Evolutionary conservation across 2,329 filamentous ascomycete species (phyloP), one percentile per base, ranked within the genome.

Genomic region (Nakataea oryzae): DNA sequence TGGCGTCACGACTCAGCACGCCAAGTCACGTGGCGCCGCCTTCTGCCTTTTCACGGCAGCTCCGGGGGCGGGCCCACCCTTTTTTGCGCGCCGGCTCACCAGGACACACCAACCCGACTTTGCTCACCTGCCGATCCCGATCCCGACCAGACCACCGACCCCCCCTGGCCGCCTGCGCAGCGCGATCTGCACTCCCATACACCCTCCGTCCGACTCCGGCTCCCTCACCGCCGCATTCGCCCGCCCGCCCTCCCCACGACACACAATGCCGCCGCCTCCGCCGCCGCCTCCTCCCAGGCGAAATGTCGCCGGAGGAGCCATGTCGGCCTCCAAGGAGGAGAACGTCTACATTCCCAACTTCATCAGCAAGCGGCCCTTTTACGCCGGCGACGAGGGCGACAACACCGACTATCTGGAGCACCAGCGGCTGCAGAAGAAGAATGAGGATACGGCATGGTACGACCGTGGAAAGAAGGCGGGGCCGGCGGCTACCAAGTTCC

Each of bases 311-410:
- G 24, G 34, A 24, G 60, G 60, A 24, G 54, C 60, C 28, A 30
- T 41, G 13, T 34, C 54, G 55, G 54, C 54, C 30, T 55, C 58
- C 62, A 96, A 96, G 74, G 92, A 96, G 75, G 91, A 95, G 75
- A 99, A 99, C 82, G 87, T 97, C 74, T 99, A 99, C 81, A 99
- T 99, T 70, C 95, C 95, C 7, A 87, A 90, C 61, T 99, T 97
- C 81, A 99, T 99, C 78, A 93, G 92, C 69, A 97, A 96, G 75
- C 93, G 96, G 68, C 95, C 95, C 5, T 99, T 99, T 77, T 99
- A 97, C 75, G 87, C 96, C 62, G 86, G 84, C 69, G 86, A 90
- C 69, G 90, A 92, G 71, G 87, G 34, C 61, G 88, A 67, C 85
- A 88, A 64, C 83, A 89, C 64, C 83, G 68, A 97, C 71, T 99